A percentile compares a stretch with the other conserved stretches of the same genome.
Evolutionary conservation across 1,284 basidiomycete genomes (phyloP).

Genomic region (Cystobasidium slooffiae): DNA sequence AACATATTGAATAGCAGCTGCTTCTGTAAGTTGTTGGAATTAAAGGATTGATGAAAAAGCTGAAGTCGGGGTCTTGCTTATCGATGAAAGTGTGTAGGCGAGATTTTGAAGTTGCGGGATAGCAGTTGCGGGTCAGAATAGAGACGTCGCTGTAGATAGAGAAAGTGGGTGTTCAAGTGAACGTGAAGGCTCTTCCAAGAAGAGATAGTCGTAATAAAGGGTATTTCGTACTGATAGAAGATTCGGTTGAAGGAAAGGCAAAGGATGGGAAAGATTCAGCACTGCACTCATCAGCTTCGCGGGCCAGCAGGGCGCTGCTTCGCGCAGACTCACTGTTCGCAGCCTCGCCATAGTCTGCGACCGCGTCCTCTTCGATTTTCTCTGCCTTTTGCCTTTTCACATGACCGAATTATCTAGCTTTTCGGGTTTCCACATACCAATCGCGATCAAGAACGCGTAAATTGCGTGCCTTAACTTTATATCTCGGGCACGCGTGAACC

Average conservation of each 20-base stretch:
- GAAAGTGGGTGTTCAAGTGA: conserved; percentile 41
- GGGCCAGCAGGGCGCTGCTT: background rate
- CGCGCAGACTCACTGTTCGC: background rate
- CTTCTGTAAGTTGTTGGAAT: background rate
- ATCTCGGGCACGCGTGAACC: background rate
- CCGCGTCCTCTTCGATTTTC: conserved; percentile 5
- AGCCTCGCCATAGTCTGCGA: background rate
- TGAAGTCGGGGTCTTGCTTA: background rate
- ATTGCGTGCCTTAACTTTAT: conserved; percentile 9
- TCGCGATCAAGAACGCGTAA: conserved; percentile 10
- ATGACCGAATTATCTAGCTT: conserved; percentile 15
- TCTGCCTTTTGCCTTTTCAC: background rate
- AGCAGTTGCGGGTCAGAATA: background rate
- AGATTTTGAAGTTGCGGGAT: too few relatives aligned
- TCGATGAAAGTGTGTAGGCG: too few relatives aligned
- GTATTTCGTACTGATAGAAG: conserved; percentile 19
- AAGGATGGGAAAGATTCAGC: background rate
- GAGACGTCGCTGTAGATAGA: conserved; percentile 3
- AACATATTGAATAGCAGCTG: conserved; percentile 21
- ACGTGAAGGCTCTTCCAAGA: conserved; percentile 41
- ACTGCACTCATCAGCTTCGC: background rate
- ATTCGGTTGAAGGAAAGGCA: conserved; percentile 3
- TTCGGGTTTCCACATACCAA: conserved; percentile 7
- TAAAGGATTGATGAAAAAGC: background rate
- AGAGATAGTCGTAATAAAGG: conserved; percentile 9